These are phyloP conservation scores for Gymnopus androsaceus DNA, from an alignment of 1,284 basidiomycete genomes.

Conservation along the genomic window DNA sequence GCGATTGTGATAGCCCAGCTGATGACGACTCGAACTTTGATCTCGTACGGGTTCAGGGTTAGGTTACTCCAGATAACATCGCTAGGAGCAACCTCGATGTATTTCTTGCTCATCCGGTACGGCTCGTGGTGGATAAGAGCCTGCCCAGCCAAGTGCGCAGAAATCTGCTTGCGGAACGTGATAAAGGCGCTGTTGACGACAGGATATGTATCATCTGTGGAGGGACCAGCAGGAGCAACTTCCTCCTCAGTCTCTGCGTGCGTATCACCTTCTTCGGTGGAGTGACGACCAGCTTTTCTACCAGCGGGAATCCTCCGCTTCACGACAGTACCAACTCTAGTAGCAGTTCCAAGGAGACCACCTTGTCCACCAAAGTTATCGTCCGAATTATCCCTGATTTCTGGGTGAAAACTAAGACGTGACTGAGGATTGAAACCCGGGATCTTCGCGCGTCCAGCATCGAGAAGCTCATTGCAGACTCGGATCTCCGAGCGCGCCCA, in stretches of 20 bases:
- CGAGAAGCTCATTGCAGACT: conserved; percentile 51
- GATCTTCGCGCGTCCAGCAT: conserved; percentile 47
- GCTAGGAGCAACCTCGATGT: conserved; percentile 74
- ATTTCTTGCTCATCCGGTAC: conserved; percentile 71
- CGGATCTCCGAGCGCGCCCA: conserved; percentile 82
- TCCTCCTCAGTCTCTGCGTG: conserved; percentile 11
- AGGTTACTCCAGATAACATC: conserved; percentile 94
- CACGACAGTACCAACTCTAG: conserved; percentile 13
- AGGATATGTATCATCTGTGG: conserved; percentile 46
- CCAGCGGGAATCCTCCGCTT: conserved; percentile 13
- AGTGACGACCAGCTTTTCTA: conserved; percentile 3
- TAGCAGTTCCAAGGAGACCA: conserved; percentile 21
- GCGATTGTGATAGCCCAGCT: conserved; percentile 65
- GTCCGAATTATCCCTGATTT: conserved; percentile 28
- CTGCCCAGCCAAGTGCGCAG: conserved; percentile 84
- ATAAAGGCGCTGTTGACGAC: conserved; percentile 88
- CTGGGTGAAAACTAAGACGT: conserved; percentile 1
- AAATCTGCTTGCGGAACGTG: conserved; percentile 91
- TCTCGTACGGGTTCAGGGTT: conserved; percentile 88
- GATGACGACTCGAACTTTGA: conserved; percentile 48
- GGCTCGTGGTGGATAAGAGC: conserved; percentile 77
- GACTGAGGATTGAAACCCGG: conserved; percentile 5
- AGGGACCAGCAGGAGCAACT: conserved; percentile 17
- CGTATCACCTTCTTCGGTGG: conserved; percentile 17
- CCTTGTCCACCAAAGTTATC: conserved; percentile 25